Conservation (phyloP, 192 early-diverging fungal genomes). For the Umbelopsis sp. region DNA sequence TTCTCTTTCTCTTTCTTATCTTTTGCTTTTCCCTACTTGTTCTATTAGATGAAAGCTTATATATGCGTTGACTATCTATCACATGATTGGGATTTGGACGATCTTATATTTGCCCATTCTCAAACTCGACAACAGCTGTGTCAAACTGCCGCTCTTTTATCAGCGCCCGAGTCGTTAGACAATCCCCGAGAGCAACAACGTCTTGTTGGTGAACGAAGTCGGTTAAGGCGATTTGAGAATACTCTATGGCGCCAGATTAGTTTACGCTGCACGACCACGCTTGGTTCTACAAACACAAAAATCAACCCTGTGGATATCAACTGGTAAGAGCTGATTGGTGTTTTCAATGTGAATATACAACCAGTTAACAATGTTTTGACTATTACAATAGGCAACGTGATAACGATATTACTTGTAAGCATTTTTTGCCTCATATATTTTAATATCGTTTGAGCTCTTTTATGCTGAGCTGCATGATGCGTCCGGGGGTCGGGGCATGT, state of each 20-base stretch:
- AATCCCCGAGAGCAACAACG: not conserved
- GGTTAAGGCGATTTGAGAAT: slow-evolving; percentile 19
- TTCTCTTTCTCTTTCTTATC: not conserved
- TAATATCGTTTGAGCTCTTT: too few species aligned
- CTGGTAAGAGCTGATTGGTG: slow-evolving; percentile 6
- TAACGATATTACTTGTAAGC: slow-evolving; percentile 16
- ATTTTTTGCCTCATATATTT: not conserved
- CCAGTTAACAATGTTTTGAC: too few species aligned
- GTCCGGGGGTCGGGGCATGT: too few species aligned
- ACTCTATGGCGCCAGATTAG: slow-evolving; percentile 21
- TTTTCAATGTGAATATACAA: not conserved
- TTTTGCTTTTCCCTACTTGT: not conserved
- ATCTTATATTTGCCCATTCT: slow-evolving; percentile 14
- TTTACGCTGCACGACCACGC: not conserved
- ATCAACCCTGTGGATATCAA: slow-evolving; percentile 18
- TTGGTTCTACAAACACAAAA: slow-evolving; percentile 7
- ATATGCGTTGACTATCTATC: slow-evolving; percentile 25
- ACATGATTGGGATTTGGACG: slow-evolving; percentile 22
- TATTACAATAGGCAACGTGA: slow-evolving; percentile 13
- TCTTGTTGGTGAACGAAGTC: slow-evolving; percentile 12
- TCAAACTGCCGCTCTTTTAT: not conserved
- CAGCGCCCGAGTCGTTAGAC: not conserved
- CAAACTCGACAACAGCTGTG: slow-evolving; percentile 14
- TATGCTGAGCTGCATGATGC: too few species aligned
- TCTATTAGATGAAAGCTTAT: slow-evolving; percentile 3